Conservation (phyloP, 2,329 filamentous ascomycete species). For the Penicillium sp. region DNA sequence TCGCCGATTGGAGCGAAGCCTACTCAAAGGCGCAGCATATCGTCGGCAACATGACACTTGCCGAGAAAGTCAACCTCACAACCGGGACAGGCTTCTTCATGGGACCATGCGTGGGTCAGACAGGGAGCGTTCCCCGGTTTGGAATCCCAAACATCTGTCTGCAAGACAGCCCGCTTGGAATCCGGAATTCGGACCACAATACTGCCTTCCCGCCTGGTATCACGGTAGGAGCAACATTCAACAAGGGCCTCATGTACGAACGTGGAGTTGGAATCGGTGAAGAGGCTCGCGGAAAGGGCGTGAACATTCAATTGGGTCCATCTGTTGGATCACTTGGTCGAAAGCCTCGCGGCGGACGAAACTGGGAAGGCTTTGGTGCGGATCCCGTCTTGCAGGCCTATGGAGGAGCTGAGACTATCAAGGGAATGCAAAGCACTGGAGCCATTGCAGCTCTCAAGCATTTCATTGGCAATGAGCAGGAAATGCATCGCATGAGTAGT, state of each 20-base stretch:
- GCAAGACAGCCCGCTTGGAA: conserved; percentile 70
- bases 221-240: conserved; percentile 72
- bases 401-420: conserved; percentile 54
- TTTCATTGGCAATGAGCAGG: conserved; percentile 53
- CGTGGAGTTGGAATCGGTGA: conserved; percentile 68
- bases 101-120: conserved; percentile 75
- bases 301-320: conserved; percentile 71
- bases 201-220: conserved; percentile 81
- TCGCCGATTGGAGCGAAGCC: conserved; percentile 66
- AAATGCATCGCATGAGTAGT: conserved; percentile 52
- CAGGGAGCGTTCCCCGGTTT: conserved; percentile 68
- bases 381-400: conserved; percentile 66
- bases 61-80: conserved; percentile 78
- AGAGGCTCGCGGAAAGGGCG: conserved; percentile 72
- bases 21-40: conserved; percentile 69
- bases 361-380: conserved; percentile 73
- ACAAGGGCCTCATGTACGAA: conserved; percentile 69
- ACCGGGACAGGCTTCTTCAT: conserved; percentile 71
- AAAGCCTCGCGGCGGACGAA: conserved; percentile 71
- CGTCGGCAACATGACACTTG: conserved; percentile 74
- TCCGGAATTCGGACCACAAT: conserved; percentile 72
- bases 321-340: conserved; percentile 70
- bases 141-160: conserved; percentile 72
- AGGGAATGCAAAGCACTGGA: conserved; percentile 58
- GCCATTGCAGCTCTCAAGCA: conserved; percentile 62